Conservation (phyloP, 179 eudicot genomes). For the Camellia oleifera region DNA sequence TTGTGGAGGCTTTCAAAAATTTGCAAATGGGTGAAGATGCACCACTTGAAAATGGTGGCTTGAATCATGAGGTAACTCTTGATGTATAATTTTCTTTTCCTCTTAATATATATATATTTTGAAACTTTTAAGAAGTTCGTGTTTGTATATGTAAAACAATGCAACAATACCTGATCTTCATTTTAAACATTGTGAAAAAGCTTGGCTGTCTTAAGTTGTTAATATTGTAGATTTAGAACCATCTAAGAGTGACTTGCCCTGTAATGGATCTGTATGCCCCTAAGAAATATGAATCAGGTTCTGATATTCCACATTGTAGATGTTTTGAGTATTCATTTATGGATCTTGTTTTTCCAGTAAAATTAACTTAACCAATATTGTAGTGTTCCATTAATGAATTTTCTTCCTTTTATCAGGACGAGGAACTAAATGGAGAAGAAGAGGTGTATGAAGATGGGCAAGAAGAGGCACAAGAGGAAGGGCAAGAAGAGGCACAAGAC, state of each 20-base stretch:
- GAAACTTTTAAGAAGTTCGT: neutral
- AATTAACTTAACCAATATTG: neutral
- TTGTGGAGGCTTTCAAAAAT: slow-evolving; percentile 81
- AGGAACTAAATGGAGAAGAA: slow-evolving; percentile 55
- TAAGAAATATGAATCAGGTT: neutral
- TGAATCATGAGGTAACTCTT: slow-evolving; percentile 52
- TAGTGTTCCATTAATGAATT: neutral
- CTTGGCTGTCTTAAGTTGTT: neutral
- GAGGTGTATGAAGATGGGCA: slow-evolving; percentile 45
- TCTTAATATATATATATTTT: neutral
- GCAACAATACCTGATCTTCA: neutral
- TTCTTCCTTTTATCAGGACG: slow-evolving; percentile 24
- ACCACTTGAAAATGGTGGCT: slow-evolving; percentile 73
- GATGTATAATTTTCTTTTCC: neutral
- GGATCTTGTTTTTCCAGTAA: neutral
- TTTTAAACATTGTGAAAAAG: neutral
- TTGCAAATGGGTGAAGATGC: slow-evolving; percentile 75
- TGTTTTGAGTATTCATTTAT: neutral
- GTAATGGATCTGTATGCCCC: neutral
- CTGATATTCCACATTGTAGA: neutral
- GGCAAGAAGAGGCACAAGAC: slow-evolving; percentile 37
- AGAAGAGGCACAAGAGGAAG: slow-evolving; percentile 46
- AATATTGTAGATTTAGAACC: neutral
- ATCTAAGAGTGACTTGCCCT: neutral
- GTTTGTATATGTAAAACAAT: neutral